phyloP scores from a whole-genome alignment of 441 rosid genomes.

The Eutrema salsugineum region DNA sequence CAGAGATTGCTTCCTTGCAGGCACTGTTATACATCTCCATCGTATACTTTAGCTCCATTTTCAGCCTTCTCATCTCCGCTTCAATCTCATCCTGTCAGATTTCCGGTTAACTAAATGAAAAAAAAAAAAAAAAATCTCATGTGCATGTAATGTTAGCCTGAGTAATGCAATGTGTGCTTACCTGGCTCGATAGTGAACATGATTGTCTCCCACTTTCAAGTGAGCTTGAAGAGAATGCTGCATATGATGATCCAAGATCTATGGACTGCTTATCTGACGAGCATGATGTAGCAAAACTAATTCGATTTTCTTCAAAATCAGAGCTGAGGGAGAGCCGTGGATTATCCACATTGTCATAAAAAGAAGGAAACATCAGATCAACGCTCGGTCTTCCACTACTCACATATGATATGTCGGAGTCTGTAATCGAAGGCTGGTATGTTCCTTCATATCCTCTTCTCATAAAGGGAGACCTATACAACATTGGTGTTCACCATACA shows the following conservation, averaged over 20 bases:
- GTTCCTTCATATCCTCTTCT: slow-evolving; percentile 33
- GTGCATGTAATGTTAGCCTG: neutral
- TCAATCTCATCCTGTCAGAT: slow-evolving; percentile 63
- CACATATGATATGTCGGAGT: slow-evolving; percentile 70
- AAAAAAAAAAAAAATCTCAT: neutral
- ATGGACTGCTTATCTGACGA: slow-evolving; percentile 43
- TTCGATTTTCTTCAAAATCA: slow-evolving; percentile 38
- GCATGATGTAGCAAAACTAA: slow-evolving; percentile 40
- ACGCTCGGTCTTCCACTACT: slow-evolving; percentile 72
- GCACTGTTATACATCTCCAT: slow-evolving; percentile 84
- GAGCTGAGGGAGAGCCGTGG: slow-evolving; percentile 39
- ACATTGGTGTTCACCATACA: neutral
- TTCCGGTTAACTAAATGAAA: neutral
- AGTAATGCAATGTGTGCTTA: slow-evolving; percentile 19
- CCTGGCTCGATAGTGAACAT: slow-evolving; percentile 41
- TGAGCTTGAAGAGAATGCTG: slow-evolving; percentile 40
- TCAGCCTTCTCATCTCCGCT: slow-evolving; percentile 79
- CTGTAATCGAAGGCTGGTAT: slow-evolving; percentile 45
- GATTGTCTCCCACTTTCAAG: slow-evolving; percentile 42
- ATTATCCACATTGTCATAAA: slow-evolving; percentile 39
- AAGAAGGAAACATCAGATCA: slow-evolving; percentile 38
- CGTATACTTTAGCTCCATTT: slow-evolving; percentile 72
- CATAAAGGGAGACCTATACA: slow-evolving; percentile 59
- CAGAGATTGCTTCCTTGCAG: slow-evolving; percentile 77
- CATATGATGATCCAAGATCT: slow-evolving; percentile 41